phyloP scores from a whole-genome alignment of 2,329 filamentous ascomycete genomes.

The Fusarium tupiense region DNA sequence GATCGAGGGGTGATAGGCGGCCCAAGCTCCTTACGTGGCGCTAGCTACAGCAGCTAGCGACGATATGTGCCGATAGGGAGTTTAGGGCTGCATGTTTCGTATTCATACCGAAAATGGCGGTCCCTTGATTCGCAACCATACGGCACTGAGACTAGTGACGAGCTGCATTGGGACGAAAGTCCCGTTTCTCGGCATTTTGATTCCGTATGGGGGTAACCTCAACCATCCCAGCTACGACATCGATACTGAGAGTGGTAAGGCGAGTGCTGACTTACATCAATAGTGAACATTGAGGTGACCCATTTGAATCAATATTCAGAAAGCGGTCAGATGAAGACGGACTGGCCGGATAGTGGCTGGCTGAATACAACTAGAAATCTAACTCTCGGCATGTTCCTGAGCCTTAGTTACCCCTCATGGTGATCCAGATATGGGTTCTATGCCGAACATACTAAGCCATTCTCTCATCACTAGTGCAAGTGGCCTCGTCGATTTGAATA shows the following conservation, averaged over 20 bases:
- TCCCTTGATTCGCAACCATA: background rate
- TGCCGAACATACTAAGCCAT: fast-evolving
- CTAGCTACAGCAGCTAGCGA: background rate
- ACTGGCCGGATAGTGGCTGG: background rate
- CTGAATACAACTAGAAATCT: background rate
- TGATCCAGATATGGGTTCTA: background rate
- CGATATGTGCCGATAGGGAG: background rate
- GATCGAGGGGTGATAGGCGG: background rate
- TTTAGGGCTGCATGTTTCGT: background rate
- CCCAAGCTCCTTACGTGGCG: background rate
- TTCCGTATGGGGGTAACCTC: background rate
- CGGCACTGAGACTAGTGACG: background rate
- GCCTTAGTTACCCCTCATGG: background rate
- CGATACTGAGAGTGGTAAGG: background rate
- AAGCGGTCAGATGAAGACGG: background rate
- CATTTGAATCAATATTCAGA: background rate
- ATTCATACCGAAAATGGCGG: background rate
- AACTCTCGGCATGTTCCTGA: background rate
- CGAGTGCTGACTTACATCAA: background rate
- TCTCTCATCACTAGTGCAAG: background rate
- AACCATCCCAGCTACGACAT: background rate
- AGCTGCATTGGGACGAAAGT: background rate
- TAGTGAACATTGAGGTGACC: background rate
- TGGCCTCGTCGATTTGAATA: fast-evolving
- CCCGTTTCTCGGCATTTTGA: background rate